Base-by-base conservation (phyloP, 176 grass and related monocot species). In the Aegilops bicornis region DNA sequence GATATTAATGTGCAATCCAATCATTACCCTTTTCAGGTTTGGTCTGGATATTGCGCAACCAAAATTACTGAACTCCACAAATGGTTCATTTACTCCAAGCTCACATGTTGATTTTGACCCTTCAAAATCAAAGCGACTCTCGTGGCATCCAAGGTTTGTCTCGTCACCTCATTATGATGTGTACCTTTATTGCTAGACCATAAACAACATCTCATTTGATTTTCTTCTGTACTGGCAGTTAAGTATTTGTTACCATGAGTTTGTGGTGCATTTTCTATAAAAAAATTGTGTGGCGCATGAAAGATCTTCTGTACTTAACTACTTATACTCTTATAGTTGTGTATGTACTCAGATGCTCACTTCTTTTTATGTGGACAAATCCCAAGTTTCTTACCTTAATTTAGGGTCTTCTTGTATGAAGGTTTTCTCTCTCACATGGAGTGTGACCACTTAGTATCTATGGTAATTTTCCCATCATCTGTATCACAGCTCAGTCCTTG, bases 351-450 rank as follows among this genome's bases (percentile, higher is more conserved):
- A 16, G 12, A 36, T 36, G 42, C 71, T 16, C 23, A 65, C 16
- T 70, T 88, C 39, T 79, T 91, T 87, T 85, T 76, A 45, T 83
- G 54, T 89, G 82, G 84, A 79, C 31, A 77, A 87, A 80, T 73
- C 68, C 79, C 54, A 73, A 84, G 50, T 82, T 89, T 79, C 90
- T 95, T 89, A 73, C 80, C 86, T 91, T 88, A 91, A 88, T 79
- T 88, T 93, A 95, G 93, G 96, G 84, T 98, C 83, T 98, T 95
- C 81, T 90, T 95, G 80, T 98, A 94, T 90, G 88, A 98, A 95
- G 91, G 86, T 89, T 93, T 98, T 90, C 91, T 95, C 79, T 87
- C 91, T 48, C 91, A 95, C 42, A 80, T 86, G 69, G 96, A 98
- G 69, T 92, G 89, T 1, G 75, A 92, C 71, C 69, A 98, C 73